These are phyloP conservation scores for Penicillium herquei DNA, from an alignment of 495 filamentous ascomycete genomes.

Conservation along the genomic window DNA sequence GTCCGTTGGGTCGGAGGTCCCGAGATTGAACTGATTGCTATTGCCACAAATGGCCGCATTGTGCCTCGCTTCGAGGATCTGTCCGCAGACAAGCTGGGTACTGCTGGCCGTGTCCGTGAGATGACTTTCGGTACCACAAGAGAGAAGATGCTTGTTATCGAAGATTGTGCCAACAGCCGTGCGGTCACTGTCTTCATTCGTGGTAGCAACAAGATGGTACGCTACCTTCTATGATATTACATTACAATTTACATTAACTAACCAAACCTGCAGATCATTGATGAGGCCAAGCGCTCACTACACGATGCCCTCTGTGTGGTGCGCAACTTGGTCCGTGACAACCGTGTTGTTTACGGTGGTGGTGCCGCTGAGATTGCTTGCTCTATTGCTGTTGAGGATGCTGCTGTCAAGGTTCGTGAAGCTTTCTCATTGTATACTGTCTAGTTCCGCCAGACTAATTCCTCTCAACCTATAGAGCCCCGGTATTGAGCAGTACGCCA, in stretches of 20 bases:
- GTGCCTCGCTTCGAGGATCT: slow-evolving; percentile 97
- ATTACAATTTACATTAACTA: slow-evolving; percentile 1
- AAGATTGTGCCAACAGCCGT: slow-evolving; percentile 96
- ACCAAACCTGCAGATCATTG: slow-evolving; percentile 70
- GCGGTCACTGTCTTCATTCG: slow-evolving; percentile 95
- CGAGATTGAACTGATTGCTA: slow-evolving; percentile 97
- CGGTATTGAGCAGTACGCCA: slow-evolving; percentile 95
- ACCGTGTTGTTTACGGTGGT: slow-evolving; percentile 97
- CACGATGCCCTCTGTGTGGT: slow-evolving; percentile 98
- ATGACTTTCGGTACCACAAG: slow-evolving; percentile 96
- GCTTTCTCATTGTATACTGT: not conserved
- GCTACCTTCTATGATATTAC: slow-evolving; percentile 17
- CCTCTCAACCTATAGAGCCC: slow-evolving; percentile 57
- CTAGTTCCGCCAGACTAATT: slow-evolving; percentile 8
- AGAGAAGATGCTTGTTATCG: slow-evolving; percentile 99
- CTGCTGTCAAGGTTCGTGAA: slow-evolving; percentile 71
- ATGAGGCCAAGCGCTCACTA: slow-evolving; percentile 95
- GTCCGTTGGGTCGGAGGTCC: slow-evolving; percentile 98
- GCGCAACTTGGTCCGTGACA: slow-evolving; percentile 92
- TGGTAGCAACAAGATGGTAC: slow-evolving; percentile 99
- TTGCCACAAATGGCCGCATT: slow-evolving; percentile 96
- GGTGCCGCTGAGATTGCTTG: slow-evolving; percentile 98
- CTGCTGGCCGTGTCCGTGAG: slow-evolving; percentile 85
- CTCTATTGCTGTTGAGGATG: slow-evolving; percentile 92
- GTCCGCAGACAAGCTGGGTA: slow-evolving; percentile 83